These are phyloP conservation scores for Apiospora aurea DNA, from an alignment of 2,329 filamentous ascomycete genomes.

Conservation along the genomic window DNA sequence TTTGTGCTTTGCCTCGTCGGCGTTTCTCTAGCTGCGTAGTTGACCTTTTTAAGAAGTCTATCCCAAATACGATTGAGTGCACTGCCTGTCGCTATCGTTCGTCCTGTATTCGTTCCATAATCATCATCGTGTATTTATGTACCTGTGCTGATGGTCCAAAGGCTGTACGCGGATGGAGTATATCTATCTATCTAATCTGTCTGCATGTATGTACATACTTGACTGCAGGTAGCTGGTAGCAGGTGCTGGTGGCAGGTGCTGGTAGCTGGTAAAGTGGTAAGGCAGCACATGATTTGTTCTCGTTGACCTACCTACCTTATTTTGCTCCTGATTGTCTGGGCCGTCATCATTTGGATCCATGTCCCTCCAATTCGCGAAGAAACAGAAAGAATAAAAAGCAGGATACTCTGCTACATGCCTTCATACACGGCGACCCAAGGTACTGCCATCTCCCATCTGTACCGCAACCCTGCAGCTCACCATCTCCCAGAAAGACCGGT, in stretches of 20 bases:
- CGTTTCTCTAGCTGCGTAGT: not conserved
- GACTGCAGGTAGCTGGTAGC: not conserved
- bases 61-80: not conserved
- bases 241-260: not conserved
- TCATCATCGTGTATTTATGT: too few species aligned
- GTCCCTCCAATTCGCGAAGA: not conserved
- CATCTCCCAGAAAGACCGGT: conserved; percentile 6
- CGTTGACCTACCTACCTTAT: conserved; percentile 14
- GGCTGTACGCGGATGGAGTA: not conserved
- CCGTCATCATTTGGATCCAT: conserved; percentile 19
- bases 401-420: not conserved
- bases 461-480: conserved; percentile 11
- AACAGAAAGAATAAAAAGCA: not conserved
- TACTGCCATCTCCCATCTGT: conserved; percentile 17
- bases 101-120: not conserved
- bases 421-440: not conserved
- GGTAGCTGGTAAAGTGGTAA: not conserved
- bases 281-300: conserved; percentile 2
- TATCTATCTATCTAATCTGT: too few species aligned
- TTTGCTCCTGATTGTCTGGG: not conserved
- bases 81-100: not conserved
- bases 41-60: not conserved
- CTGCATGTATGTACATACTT: too few species aligned
- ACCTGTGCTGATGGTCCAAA: not conserved
- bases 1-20: not conserved